phyloP scores from a whole-genome alignment of 139 green algal species.

The Coelastrella sp. region DNA sequence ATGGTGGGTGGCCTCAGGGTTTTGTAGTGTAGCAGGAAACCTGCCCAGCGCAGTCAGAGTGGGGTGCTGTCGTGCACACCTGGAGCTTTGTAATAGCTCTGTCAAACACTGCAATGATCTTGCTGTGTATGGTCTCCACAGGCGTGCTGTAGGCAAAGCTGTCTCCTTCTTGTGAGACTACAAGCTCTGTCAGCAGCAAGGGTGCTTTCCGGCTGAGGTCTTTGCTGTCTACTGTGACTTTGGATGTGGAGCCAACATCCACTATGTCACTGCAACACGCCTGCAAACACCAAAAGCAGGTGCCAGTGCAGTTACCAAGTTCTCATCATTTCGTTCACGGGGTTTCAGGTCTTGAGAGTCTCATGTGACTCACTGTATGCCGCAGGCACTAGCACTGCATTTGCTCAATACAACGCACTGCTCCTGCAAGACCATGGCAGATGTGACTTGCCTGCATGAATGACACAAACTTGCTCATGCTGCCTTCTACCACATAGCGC shows the following conservation, averaged over 20 bases:
- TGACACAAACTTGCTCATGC: conserved; percentile 61
- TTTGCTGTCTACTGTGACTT: conserved; percentile 38
- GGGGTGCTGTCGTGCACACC: conserved; percentile 13
- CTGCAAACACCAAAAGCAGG: neutral
- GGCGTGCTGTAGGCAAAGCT: conserved; percentile 65
- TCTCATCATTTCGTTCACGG: too few relatives aligned
- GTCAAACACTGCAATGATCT: conserved; percentile 73
- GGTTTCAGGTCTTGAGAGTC: too few relatives aligned
- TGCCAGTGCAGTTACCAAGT: too few relatives aligned
- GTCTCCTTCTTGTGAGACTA: conserved; percentile 59
- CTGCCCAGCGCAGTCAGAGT: too few relatives aligned
- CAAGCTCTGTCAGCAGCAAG: conserved; percentile 77
- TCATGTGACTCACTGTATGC: too few relatives aligned
- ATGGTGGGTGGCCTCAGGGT: neutral
- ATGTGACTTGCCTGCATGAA: conserved; percentile 63
- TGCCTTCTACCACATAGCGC: conserved; percentile 75
- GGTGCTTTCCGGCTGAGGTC: conserved; percentile 56
- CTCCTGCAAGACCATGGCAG: neutral
- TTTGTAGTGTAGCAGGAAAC: too few relatives aligned
- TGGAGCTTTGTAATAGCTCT: conserved; percentile 62
- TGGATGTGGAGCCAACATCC: conserved; percentile 44
- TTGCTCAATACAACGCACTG: neutral
- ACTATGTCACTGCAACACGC: conserved; percentile 45
- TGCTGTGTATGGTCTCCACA: conserved; percentile 57
- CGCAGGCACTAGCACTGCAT: too few relatives aligned